Base-by-base conservation (phyloP, 2,329 filamentous ascomycete species). In the Thyridium curvatum region DNA sequence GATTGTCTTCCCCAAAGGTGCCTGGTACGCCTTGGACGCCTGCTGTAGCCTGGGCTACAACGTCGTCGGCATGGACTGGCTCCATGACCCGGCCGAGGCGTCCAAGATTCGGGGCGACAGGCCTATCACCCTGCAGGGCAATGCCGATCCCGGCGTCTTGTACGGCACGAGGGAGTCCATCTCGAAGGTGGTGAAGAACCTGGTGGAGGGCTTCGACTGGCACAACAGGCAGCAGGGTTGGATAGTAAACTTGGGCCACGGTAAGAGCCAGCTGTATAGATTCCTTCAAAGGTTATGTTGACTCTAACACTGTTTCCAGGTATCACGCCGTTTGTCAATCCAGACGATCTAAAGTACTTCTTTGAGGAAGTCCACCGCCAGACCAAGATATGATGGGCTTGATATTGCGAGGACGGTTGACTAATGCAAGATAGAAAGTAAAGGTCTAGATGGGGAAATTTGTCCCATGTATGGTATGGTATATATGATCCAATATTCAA, bases 1-100 rank as follows among this genome's bases (percentile, higher is more conserved):
- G 90, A 94, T 90, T 5, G 89, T 97, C 17, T 98, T 98, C 61
- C 89, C 93, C 29, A 98, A 98, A 69, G 93, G 93, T 10, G 91
- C 93, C 10, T 97, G 93, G 86, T 93, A 94, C 62, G 88, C 89
- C 4, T 72, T 98, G 35, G 86, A 96, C 51, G 81, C 86, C 26
- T 77, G 93, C 15, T 96, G 90, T 66, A 71, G 89, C 54, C 77
- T 90, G 13, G 90, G 89, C 31, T 98, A 97, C 69, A 79, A 97
- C 55, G 88, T 96, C 30, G 85, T 98, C 41, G 88, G 93, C 5
- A 71, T 98, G 48, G 93, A 98, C 65, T 98, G 93, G 93, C 72
- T 94, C 35, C 86, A 96, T 53, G 88, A 93, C 52, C 86, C 93
- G 10, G 83, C 82, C 3, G 81, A 93, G 50, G 90, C 93, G 10